Evolutionary conservation across 192 early-diverging fungal genomes (phyloP), one percentile per base, ranked within the genome.

Genomic region (Dissophora ornata): DNA sequence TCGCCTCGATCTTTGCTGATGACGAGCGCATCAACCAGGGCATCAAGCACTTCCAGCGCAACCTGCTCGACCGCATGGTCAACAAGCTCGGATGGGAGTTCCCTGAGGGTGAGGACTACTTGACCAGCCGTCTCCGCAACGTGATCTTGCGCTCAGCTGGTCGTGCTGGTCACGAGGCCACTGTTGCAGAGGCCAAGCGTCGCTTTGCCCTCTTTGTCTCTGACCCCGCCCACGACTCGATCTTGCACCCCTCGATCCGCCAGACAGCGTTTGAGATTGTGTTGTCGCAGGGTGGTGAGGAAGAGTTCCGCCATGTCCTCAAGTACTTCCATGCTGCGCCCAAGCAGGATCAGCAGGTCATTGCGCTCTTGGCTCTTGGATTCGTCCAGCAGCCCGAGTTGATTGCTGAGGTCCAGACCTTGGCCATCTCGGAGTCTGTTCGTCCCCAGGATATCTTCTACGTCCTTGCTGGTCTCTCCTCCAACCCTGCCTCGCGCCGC

Each of bases 71-170:
- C 32, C 85, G 86, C 61, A 86, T 96, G 63, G 92, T 88, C 45
- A 70, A 81, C 57, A 67, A 84, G 28, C 82, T 97, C 21, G 96
- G 96, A 47, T 96, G 89, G 88, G 91, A 97, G 61, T 89, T 90
- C 58, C 69, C 84, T 8, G 83, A 80, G 22, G 80, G 62, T 34
- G 96, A 98, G 57, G 90, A 92, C 67, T 90, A 94, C 71, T 78
- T 93, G 28, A 88, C 85, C 50, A 87, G 84, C 58, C 85, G 91
- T 50, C 87, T 95, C 56, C 90, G 97, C 44, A 88, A 89, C 4
- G 84, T 97, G 22, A 91, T 89, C 32, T 84, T 97, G 53, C 79
- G 82, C 38, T 86, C 82, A 34, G 92, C 95, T 9, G 96, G 89
- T 38, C 69, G 79, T 34, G 89, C 89, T 25, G 87, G 85, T 47